Conservation (phyloP, 2,329 filamentous ascomycete species). For the Capronia coronata region DNA sequence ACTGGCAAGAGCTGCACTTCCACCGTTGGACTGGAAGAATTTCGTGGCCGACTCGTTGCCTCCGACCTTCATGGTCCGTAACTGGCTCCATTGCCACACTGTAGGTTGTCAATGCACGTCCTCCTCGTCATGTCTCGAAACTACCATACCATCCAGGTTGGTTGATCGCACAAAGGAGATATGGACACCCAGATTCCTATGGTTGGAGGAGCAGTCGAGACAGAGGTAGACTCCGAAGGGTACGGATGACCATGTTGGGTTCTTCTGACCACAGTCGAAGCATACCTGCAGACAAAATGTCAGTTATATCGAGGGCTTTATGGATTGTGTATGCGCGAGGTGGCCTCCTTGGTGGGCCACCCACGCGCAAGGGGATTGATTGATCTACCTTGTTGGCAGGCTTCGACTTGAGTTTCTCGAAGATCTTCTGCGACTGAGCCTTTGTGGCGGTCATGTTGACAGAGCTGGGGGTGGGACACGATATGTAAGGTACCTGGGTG, state of each 20-base stretch:
- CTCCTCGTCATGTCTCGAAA: background rate
- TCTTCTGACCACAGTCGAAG: slow-evolving; percentile 97
- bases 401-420: slow-evolving; percentile 94
- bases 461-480: background rate
- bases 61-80: slow-evolving; percentile 95
- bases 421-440: slow-evolving; percentile 92
- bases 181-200: slow-evolving; percentile 95
- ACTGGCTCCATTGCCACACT: slow-evolving; percentile 99
- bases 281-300: slow-evolving; percentile 59
- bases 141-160: slow-evolving; percentile 86
- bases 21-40: slow-evolving; percentile 95
- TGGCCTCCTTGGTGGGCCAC: background rate
- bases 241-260: slow-evolving; percentile 96
- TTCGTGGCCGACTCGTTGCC: slow-evolving; percentile 97
- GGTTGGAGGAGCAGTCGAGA: slow-evolving; percentile 93
- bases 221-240: slow-evolving; percentile 97
- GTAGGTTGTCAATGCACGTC: slow-evolving; percentile 27
- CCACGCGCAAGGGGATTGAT: slow-evolving; percentile 20
- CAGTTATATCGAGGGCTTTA: slow-evolving; percentile 7
- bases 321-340: slow-evolving; percentile 14
- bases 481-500: background rate
- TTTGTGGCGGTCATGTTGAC: slow-evolving; percentile 67
- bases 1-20: slow-evolving; percentile 85
- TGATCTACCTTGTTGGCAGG: slow-evolving; percentile 78
- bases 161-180: slow-evolving; percentile 98